Evolutionary conservation across 208 protist genomes (phyloP).

Genomic region (Trypanosoma cruzi): DNA sequence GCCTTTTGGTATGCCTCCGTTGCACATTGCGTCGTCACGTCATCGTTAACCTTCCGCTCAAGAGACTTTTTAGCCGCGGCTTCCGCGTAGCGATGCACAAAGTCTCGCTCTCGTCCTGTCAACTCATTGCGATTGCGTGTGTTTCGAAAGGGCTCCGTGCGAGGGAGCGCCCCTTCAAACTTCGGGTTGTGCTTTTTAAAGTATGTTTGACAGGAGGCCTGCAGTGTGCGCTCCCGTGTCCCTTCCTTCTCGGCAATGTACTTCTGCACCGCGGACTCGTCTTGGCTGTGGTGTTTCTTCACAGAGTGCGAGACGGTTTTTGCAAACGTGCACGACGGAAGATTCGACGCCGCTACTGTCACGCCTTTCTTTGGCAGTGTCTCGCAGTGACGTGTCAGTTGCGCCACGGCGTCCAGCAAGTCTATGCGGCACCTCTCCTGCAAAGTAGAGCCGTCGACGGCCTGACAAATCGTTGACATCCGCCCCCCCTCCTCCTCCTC

Average conservation of each 20-base stretch:
- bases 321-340: conserved; percentile 47
- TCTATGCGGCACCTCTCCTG: conserved; percentile 69
- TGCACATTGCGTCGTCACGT: conserved; percentile 40
- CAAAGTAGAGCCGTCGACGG: conserved; percentile 62
- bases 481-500: neutral
- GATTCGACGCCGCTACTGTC: conserved; percentile 43
- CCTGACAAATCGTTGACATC: conserved; percentile 65
- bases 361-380: conserved; percentile 56
- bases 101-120: conserved; percentile 70
- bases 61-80: conserved; percentile 42
- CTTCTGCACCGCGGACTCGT: conserved; percentile 2
- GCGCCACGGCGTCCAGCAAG: conserved; percentile 60
- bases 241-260: conserved; percentile 18
- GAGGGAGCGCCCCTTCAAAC: conserved; percentile 32
- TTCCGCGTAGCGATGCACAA: conserved; percentile 83
- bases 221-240: conserved; percentile 33
- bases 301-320: conserved; percentile 33
- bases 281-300: conserved; percentile 4
- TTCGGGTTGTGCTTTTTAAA: conserved; percentile 59
- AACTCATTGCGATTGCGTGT: conserved; percentile 50
- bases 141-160: conserved; percentile 57
- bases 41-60: conserved; percentile 34
- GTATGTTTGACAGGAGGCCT: conserved; percentile 42
- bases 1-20: conserved; percentile 72
- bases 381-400: conserved; percentile 56